Base-by-base conservation (phyloP, 352 stramenopile species). In the Thalassiosira exigua region DNA sequence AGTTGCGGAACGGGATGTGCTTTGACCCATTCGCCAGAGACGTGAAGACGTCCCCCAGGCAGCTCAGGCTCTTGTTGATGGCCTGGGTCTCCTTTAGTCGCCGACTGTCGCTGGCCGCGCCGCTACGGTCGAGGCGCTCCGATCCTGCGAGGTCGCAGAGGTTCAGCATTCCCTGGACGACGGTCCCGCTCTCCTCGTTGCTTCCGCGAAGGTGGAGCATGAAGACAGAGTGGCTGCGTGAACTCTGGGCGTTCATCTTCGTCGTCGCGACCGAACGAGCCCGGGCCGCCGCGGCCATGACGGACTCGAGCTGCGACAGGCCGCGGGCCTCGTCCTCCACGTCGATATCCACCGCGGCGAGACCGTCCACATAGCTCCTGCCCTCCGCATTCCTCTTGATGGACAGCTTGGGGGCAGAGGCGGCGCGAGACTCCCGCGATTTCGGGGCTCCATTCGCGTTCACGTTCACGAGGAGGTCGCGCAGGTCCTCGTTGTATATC, bases 401-500 rank as follows among this genome's bases (percentile, higher is more conserved):
- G 32, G 89, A 77, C 22, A 96, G 84, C 71, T 95, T 96, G 17
- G 62, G 57, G 17, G 39, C 57, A 41, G 57, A 71, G 17, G 39
- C 57, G 32, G 57, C 67, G 11, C 42, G 14, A 22, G 60, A 24
- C 54, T 76, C 30, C 24, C 69, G 39, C 19, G 36, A 24, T n/a
- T 36, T 79, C 51, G 30, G 48, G 44, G 56, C 69, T 48, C 60
- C 69, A 75, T 67, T 66, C 11, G 62, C 48, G 62, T 76, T 77
- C 71, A 89, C 83, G 26, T 87, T 91, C 2, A 91, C 90, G 12
- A 99, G 93, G 56, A 99, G 84, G 84, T 99, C 98, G 29, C 96
- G 95, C 32, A 99, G 96, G n/a, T 96, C 96, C 78, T 99, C 98
- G 87, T 99, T 99, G 92, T 99, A 99, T 57, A 99, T 99, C 91